Percentiles rank a stretch among this genome's conserved stretches.
These are phyloP conservation scores for Capsella rubella DNA, from an alignment of 441 rosid species.

Conservation along the genomic window DNA sequence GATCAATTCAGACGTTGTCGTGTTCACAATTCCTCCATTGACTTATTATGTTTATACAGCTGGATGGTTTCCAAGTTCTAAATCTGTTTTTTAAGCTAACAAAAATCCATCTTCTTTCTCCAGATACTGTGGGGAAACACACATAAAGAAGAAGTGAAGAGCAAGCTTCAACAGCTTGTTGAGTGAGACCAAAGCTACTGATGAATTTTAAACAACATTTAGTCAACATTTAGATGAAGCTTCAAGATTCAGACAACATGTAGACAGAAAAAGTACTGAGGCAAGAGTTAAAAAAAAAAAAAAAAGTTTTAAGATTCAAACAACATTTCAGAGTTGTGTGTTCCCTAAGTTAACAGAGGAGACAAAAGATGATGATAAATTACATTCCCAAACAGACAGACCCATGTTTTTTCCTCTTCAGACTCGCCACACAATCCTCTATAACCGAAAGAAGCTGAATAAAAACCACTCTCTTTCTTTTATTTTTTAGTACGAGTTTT, in stretches of 20 bases:
- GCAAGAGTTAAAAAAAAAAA: slow-evolving; percentile 10
- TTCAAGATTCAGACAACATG: neutral
- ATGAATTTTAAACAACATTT: too few species aligned
- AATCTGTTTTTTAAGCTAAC: neutral
- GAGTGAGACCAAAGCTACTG: neutral
- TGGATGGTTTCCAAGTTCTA: neutral
- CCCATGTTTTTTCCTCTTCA: slow-evolving; percentile 19
- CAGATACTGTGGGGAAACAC: neutral
- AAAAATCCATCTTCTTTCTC: neutral
- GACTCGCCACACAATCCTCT: slow-evolving; percentile 38
- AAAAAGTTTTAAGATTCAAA: neutral
- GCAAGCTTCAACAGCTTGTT: neutral
- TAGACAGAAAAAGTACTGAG: neutral
- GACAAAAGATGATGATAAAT: slow-evolving; percentile 25
- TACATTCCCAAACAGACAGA: slow-evolving; percentile 33
- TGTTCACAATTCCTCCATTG: neutral
- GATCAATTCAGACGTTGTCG: slow-evolving; percentile 12
- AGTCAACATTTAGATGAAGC: neutral
- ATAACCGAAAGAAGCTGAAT: slow-evolving; percentile 25
- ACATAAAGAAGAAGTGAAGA: neutral
- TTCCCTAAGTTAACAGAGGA: slow-evolving; percentile 37
- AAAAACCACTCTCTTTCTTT: slow-evolving; percentile 22
- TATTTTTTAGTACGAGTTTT: slow-evolving; percentile 78
- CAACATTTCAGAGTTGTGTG: slow-evolving; percentile 1
- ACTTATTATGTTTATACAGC: slow-evolving; percentile 6